Evolutionary conservation across 1,284 basidiomycete species (phyloP), one percentile per base, ranked within the genome.

Genomic region (Porodaedalea pini): DNA sequence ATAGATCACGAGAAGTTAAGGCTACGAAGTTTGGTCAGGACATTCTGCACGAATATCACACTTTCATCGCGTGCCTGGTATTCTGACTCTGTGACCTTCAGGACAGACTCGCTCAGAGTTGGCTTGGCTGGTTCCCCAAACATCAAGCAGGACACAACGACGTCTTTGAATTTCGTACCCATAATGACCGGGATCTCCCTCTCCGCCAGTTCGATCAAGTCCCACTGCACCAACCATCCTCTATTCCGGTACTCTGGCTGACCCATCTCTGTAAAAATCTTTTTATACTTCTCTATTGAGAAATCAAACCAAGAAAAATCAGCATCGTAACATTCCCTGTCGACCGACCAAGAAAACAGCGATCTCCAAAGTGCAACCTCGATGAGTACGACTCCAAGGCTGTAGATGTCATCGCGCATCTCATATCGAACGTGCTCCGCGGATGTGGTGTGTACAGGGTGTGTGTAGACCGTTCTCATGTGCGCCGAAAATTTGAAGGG

Each of bases 361-460:
- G 58, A 57, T 17, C 27, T 29, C 58, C 58, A 60, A 11, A 60
- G 49, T 10, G 50, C 58, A n/a, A 60, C 32, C 45, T 60, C 55
- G 4, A 60, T 31, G 0, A 60, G 34, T n/a, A 21, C 31, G 4
- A 60, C 55, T n/a, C 58, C 58, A 17, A 60, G 51, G 21, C 55
- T 45, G 50, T 52, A 60, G n/a, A 60, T 27, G 27, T 60, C 58
- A 23, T 60, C 41, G n/a, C 40, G 41, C 58, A 60, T 51, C 15
- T 48, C 39, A 25, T 57, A 57, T 17, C 19, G n/a, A 31, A 21
- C 7, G 5, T 23, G 31, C n/a, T 31, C 7, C 19, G n/a, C 27
- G 17, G 29, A n/a, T 4, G 25, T 32, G 41, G 21, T 23, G 36
- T 51, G 49, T 13, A 19, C 10, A 2, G 56, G 56, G 19, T 57